Base-by-base conservation (phyloP, 2,329 filamentous ascomycete species). In the Aspergillus glaucus region DNA sequence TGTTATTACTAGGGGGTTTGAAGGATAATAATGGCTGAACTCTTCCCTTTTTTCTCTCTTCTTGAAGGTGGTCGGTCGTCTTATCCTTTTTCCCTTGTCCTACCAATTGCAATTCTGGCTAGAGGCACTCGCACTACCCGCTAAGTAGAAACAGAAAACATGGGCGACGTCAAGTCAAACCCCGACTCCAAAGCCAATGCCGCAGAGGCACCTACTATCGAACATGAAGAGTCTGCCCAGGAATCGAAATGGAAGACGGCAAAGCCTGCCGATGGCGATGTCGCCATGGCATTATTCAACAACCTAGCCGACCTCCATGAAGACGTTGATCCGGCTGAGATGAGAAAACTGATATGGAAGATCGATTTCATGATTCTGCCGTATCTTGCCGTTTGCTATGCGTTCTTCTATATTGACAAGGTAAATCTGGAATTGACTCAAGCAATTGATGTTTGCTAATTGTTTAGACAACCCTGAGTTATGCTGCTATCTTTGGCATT, bases 401-500 rank as follows among this genome's bases (percentile, higher is more conserved):
- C 74, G 1, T 79, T 79, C 58, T 74, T 74, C 50, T 78, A 77
- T 49, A 77, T 78, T 48, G 68, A 71, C 40, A 70, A 71, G 60
- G 67, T 67, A 4, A 30, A 30, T 10, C 52, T 50, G 6, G 15
- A 10, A 4, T 14, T 14, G 19, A 32, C 22, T 7, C 24, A 10
- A 17, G n/a, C 6, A 3, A 37, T 19, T 37, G 34, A 3, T 3
- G 8, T 4, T 12, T 15, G 19, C 17, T 40, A 9, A 36, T 14
- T 36, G 15, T 36, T 15, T 22, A 82, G 68, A 82, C 79, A 0
- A 81, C 77, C 0, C 64, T 82, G 26, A 80, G 76, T 1, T 85
- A 84, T 54, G 82, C 83, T 0, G 81, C 82, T 17, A 80, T 86
- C 44, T 84, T 85, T 50, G 81, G 81, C 1, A 79, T 86, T 50